phyloP scores from a whole-genome alignment of 805 yeast species.

The Myxozyma sirexii region DNA sequence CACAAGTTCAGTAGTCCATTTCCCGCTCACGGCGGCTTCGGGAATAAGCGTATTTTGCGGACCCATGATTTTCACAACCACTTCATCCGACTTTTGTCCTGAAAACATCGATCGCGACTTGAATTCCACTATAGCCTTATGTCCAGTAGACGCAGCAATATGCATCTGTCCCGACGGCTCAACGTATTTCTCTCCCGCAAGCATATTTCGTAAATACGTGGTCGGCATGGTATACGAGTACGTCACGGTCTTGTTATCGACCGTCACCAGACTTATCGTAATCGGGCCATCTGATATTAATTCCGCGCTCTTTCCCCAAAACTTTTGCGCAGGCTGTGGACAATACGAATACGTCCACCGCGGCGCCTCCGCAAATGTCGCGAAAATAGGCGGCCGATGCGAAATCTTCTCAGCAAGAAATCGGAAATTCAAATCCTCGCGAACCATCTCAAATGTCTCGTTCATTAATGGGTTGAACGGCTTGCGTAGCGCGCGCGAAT shows the following conservation, averaged over 20 bases:
- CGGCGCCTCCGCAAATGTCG: conserved; percentile 70
- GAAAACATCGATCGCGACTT: conserved; percentile 84
- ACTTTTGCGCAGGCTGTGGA: conserved; percentile 76
- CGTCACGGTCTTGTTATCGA: conserved; percentile 35
- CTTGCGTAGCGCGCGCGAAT: conserved; percentile 76
- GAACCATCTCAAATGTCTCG: conserved; percentile 86
- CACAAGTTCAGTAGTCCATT: conserved; percentile 76
- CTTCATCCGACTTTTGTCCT: conserved; percentile 69
- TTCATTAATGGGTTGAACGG: conserved; percentile 95
- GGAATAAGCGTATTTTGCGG: conserved; percentile 43
- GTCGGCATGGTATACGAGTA: conserved; percentile 84
- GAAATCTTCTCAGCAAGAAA: conserved; percentile 80
- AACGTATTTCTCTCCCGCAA: conserved; percentile 92
- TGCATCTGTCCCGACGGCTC: conserved; percentile 79
- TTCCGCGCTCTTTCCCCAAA: conserved; percentile 94
- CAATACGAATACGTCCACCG: conserved; percentile 61
- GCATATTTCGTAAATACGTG: conserved; percentile 76
- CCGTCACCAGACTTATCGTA: conserved; percentile 55
- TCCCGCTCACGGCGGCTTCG: conserved; percentile 55
- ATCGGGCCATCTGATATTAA: conserved; percentile 73
- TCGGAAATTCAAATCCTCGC: conserved; percentile 79
- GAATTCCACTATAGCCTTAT: conserved; percentile 70
- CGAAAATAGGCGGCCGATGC: conserved; percentile 86
- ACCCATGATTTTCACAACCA: conserved; percentile 48
- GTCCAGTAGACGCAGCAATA: conserved; percentile 65